Evolutionary conservation across 176 grass and related monocot genomes (phyloP).

Genomic region (Triticum urartu): DNA sequence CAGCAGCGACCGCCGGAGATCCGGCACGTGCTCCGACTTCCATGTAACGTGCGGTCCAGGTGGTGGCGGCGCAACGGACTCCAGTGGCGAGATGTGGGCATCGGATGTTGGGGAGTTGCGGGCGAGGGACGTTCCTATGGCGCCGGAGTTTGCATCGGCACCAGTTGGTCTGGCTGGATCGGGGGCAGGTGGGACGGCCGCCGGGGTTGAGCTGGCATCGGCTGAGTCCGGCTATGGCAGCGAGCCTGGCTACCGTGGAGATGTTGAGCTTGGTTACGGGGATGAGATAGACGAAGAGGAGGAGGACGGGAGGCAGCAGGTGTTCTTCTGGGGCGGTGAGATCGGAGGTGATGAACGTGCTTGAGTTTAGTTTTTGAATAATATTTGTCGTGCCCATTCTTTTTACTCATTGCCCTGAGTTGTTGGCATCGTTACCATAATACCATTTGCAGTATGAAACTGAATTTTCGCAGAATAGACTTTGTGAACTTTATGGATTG

Average conservation of each 20-base stretch:
- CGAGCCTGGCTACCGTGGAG: slow-evolving; percentile 74
- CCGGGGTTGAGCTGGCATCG: slow-evolving; percentile 34
- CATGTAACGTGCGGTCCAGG: slow-evolving; percentile 57
- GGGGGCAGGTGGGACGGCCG: slow-evolving; percentile 11
- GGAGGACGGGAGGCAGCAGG: slow-evolving; percentile 59
- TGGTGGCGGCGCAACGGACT: slow-evolving; percentile 65
- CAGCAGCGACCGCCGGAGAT: slow-evolving; percentile 72
- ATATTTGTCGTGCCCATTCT: neutral
- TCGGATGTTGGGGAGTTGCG: slow-evolving; percentile 76
- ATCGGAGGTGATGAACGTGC: slow-evolving; percentile 58
- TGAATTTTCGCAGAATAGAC: neutral
- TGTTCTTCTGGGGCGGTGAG: slow-evolving; percentile 65
- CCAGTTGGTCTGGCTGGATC: slow-evolving; percentile 24
- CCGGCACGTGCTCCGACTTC: slow-evolving; percentile 82
- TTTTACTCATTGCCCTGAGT: neutral
- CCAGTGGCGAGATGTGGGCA: slow-evolving; percentile 83
- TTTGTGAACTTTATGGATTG: neutral
- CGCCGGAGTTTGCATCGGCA: slow-evolving; percentile 36
- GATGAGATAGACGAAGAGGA: slow-evolving; percentile 81
- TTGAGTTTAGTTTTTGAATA: slow-evolving; percentile 27
- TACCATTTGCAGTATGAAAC: neutral
- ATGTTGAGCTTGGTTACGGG: slow-evolving; percentile 76
- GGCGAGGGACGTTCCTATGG: slow-evolving; percentile 64
- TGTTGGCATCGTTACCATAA: neutral
- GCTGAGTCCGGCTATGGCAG: slow-evolving; percentile 78